Conservation (phyloP, 805 yeast species). For the Debaryomyces prosopidis region DNA sequence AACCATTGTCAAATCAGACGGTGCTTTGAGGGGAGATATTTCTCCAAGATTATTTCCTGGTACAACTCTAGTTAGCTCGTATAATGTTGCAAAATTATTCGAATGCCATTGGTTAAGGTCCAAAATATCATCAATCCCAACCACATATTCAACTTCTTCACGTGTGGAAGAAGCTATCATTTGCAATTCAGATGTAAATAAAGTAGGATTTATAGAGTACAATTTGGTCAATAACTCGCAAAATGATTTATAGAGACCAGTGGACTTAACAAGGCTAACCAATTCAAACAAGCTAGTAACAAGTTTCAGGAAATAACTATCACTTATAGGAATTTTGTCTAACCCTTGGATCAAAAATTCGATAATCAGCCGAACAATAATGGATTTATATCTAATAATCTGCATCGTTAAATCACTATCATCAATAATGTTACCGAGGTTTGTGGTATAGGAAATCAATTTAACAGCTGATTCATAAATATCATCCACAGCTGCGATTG, state of each 20-base stretch:
- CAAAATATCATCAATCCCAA: conserved; percentile 28
- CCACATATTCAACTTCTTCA: conserved; percentile 33
- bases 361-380: conserved; percentile 26
- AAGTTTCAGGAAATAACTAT: conserved; percentile 27
- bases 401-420: conserved; percentile 37
- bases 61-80: conserved; percentile 35
- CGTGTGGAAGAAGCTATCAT: conserved; percentile 19
- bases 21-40: conserved; percentile 30
- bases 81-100: conserved; percentile 15
- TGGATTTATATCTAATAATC: conserved; percentile 32
- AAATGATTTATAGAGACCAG: conserved; percentile 23
- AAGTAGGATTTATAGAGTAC: conserved; percentile 25
- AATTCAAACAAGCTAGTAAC: conserved; percentile 28
- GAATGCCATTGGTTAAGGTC: conserved; percentile 10
- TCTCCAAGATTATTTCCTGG: conserved; percentile 15
- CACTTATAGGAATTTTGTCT: conserved; percentile 34
- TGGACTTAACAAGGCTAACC: conserved; percentile 31
- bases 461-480: conserved; percentile 28
- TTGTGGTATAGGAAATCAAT: conserved; percentile 30
- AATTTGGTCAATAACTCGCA: conserved; percentile 26
- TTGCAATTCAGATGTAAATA: conserved; percentile 27
- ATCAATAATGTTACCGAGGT: conserved; percentile 29
- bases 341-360: conserved; percentile 25
- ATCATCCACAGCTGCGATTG: conserved; percentile 24
- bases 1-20: conserved; percentile 27